Base-by-base conservation (phyloP, 1,139 yeast genomes). In the Spathaspora sp. region DNA sequence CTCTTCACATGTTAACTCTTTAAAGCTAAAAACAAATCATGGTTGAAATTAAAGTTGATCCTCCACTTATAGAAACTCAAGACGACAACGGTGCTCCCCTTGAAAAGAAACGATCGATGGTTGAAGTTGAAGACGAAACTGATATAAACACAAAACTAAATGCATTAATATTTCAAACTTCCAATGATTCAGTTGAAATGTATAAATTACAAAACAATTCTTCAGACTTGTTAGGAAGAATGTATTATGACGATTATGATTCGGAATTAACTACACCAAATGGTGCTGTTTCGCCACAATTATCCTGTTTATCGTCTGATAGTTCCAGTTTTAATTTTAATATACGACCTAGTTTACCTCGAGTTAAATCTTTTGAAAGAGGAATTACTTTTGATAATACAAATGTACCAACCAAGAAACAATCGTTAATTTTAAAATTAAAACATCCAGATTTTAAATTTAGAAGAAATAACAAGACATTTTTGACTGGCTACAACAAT, bases 401-500 rank as follows among this genome's bases (percentile, higher is more conserved):
- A 1, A 52, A 57, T 6, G 56, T 76, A 59, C 61, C 70, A 44
- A 63, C 72, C 57, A 65, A 72, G 55, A 63, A 68, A 60, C 36
- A 31, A 15, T 73, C 82, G 10, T 63, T 78, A 48, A 80, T 85
- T 1, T 60, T 80, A 46, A 78, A 81, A 50, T 74, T 76, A 18
- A 81, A 79, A 54, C 87, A 83, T 55, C 74, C 75, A 11, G 78
- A 74, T 26, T 85, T 79, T 63, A 67, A 65, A 44, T 82, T 74
- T 54, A 67, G 79, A 43, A 66, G 87, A 39, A 75, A 79, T 48
- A 81, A 84, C 47, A 76, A 87, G 52, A 82, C 89, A 3, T 78
- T 80, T 51, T 64, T 85, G 46, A 74, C 83, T 23, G 89, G 89
- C 1, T 82, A 72, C 52, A 83, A 82, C 58, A 75, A 75, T 39